Evolutionary conservation across 331 rosid genomes (phyloP).

Genomic region (Phaseolus coccineus): DNA sequence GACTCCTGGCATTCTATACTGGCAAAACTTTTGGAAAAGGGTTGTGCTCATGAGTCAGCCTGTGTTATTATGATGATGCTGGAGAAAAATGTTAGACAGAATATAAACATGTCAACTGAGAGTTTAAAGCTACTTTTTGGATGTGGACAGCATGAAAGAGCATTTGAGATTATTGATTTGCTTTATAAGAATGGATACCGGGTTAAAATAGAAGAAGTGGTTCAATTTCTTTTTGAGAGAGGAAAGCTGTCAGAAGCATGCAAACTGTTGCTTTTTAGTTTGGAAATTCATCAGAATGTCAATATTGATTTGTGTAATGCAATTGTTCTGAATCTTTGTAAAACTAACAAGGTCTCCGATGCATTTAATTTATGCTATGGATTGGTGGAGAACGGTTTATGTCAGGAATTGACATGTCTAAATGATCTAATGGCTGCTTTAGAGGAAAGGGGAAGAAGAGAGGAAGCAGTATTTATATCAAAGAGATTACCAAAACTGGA

Average conservation of each 20-base stretch:
- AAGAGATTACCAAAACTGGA: constrained; percentile 57
- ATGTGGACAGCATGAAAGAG: constrained; percentile 56
- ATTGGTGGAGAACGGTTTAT: constrained; percentile 65
- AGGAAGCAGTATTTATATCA: constrained; percentile 69
- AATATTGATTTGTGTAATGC: constrained; percentile 52
- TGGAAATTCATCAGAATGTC: constrained; percentile 56
- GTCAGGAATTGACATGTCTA: constrained; percentile 62
- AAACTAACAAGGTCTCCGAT: constrained; percentile 60
- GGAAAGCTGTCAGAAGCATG: constrained; percentile 67
- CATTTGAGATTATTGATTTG: constrained; percentile 60
- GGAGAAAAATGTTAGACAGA: constrained; percentile 72
- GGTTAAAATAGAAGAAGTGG: constrained; percentile 64
- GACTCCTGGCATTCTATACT: constrained; percentile 68
- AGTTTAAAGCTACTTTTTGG: constrained; percentile 64
- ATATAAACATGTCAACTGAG: constrained; percentile 66
- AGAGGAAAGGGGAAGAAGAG: constrained; percentile 57
- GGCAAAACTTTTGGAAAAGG: constrained; percentile 63
- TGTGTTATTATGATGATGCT: constrained; percentile 65
- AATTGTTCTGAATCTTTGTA: constrained; percentile 62
- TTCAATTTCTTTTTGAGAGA: constrained; percentile 57
- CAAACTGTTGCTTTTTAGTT: constrained; percentile 62
- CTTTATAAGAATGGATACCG: constrained; percentile 69
- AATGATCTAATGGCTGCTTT: constrained; percentile 59
- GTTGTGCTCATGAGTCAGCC: constrained; percentile 66
- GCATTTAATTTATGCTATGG: constrained; percentile 72